phyloP scores from a whole-genome alignment of 2,329 filamentous ascomycete genomes.

The Xylariomycetidae sp. region DNA sequence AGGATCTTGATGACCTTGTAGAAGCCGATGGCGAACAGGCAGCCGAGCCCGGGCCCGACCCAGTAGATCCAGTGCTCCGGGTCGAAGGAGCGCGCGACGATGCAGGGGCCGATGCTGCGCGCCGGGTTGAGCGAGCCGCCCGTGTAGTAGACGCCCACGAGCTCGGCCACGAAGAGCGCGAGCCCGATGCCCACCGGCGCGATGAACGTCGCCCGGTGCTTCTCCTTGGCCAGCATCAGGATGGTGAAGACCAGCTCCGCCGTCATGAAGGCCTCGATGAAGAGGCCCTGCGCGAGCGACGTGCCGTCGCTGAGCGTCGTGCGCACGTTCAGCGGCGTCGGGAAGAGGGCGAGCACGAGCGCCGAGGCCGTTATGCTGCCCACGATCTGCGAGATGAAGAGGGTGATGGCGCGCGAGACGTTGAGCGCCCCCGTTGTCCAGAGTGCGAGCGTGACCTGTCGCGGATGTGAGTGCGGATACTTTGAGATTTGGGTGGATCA shows the following conservation, averaged over 20 bases:
- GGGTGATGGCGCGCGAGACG: conserved; percentile 6
- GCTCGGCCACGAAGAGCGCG: conserved; percentile 47
- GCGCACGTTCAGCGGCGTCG: conserved; percentile 39
- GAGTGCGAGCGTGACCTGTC: conserved; percentile 12
- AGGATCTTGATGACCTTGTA: conserved; percentile 37
- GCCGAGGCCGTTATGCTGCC: conserved; percentile 24
- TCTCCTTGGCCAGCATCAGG: conserved; percentile 57
- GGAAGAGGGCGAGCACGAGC: conserved; percentile 36
- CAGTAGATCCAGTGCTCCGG: conserved; percentile 38
- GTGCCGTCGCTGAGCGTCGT: conserved; percentile 41
- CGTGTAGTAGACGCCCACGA: conserved; percentile 37
- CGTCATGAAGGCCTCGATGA: conserved; percentile 52
- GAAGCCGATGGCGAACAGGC: conserved; percentile 32
- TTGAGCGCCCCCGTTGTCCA: conserved; percentile 7
- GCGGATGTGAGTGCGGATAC: background rate
- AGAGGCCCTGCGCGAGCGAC: conserved; percentile 43
- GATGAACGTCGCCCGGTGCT: conserved; percentile 58
- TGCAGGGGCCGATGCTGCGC: conserved; percentile 33
- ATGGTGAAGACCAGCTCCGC: conserved; percentile 49
- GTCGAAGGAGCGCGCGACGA: conserved; percentile 30
- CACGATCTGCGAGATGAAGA: conserved; percentile 11
- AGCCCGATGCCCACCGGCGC: conserved; percentile 60
- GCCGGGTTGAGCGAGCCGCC: conserved; percentile 36
- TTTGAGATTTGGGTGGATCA: too few relatives aligned
- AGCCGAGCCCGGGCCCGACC: conserved; percentile 37